Evolutionary conservation across 2,329 filamentous ascomycete genomes (phyloP), one percentile per base, ranked within the genome.

Genomic region (Aspergillus thermomutatus): DNA sequence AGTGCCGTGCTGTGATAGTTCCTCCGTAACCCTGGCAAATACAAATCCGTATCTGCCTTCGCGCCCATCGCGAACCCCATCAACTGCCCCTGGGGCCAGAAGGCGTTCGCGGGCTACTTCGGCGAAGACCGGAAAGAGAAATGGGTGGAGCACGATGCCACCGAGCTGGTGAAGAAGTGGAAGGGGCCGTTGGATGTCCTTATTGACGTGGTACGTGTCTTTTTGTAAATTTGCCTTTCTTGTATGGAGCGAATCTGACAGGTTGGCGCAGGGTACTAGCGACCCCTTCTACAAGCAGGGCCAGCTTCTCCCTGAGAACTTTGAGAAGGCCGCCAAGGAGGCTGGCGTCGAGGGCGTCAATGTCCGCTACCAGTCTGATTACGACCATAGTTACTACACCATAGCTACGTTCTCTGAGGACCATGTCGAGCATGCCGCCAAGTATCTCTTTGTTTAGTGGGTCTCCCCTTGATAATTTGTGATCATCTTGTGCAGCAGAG

Each of bases 351-450:
- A 81, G 57, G 90, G 89, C 9, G 78, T 97, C 60, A 85, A 85
- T 53, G 77, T 97, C 61, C 85, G 93, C 68, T 94, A 93, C 80
- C 93, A 96, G 72, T 70, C 90, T 78, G 92, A 87, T 60, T 97
- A 99, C 72, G 94, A 99, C 74, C 94, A 99, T 78, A 96, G 91
- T 60, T 99, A 99, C 79, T 99, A 87, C 77, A 97, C 96, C 77
- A 95, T 99, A 81, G 88, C 92, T 37, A 87, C 86, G 17, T 99
- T 99, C 73, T 85, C 88, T 46, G 88, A 90, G 69, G 92, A 97
- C 66, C 94, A 99, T 76, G 83, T 97, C 64, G 87, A 91, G 68
- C 91, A 95, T 77, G 92, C 92, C 58, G 93, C 92, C 64, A 96
- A 94, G 81, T 87, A 91, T 72, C 78, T 97, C 55, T 79, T 84